A percentile compares a stretch with the other conserved stretches of the same genome.
Conservation (phyloP, 2,329 filamentous ascomycete genomes). For the Exserohilum turcica region DNA sequence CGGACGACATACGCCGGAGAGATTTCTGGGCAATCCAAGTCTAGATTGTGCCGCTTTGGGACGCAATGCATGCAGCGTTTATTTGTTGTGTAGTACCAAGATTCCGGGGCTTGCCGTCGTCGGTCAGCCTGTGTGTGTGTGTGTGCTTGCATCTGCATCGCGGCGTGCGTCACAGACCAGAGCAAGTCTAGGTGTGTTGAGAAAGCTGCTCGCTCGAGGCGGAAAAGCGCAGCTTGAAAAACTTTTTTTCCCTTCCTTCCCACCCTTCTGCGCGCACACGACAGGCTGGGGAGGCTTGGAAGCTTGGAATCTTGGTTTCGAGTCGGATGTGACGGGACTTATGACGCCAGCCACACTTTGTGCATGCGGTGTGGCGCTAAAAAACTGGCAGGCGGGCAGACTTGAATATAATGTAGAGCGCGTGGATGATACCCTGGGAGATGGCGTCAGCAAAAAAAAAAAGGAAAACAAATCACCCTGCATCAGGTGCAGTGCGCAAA, state of each 20-base stretch:
- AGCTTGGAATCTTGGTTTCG: slow-evolving; percentile 4
- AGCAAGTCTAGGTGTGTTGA: not conserved
- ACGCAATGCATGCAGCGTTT: not conserved
- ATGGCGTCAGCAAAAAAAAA: too few species aligned
- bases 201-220: too few species aligned
- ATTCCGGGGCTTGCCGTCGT: not conserved
- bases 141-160: not conserved
- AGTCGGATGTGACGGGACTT: slow-evolving; percentile 6
- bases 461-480: not conserved
- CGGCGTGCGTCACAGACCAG: slow-evolving; percentile 7
- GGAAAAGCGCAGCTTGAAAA: slow-evolving; percentile 3
- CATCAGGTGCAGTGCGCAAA: not conserved
- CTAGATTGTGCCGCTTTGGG: not conserved
- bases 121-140: not conserved
- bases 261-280: not conserved
- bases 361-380: slow-evolving; percentile 17
- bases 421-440: slow-evolving; percentile 76
- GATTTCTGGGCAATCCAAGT: not conserved
- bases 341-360: slow-evolving; percentile 11
- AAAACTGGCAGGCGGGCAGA: slow-evolving; percentile 17
- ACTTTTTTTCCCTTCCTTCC: too few species aligned
- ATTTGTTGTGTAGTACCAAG: not conserved
- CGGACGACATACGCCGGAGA: not conserved
- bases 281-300: not conserved
- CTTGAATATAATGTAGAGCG: slow-evolving; percentile 90